phyloP scores from a whole-genome alignment of 2,329 filamentous ascomycete species.

The Cryphonectria parasitica region DNA sequence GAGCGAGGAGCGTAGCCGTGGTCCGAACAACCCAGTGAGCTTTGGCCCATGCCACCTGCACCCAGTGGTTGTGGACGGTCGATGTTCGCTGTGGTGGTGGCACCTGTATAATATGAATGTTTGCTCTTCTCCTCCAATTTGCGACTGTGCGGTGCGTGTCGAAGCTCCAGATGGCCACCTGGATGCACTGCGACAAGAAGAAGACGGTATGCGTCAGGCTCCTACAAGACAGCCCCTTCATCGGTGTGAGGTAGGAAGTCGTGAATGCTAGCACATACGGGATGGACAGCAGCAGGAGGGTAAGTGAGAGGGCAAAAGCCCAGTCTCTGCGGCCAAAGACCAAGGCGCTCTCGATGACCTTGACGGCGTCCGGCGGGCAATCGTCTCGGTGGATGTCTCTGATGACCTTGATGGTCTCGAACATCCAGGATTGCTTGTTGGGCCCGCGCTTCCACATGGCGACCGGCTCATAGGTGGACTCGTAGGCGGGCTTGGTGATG shows the following conservation, averaged over 20 bases:
- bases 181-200: neutral
- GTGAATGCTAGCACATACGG: constrained; percentile 8
- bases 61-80: neutral
- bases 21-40: neutral
- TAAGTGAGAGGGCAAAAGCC: neutral
- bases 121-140: neutral
- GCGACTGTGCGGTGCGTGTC: neutral
- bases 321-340: neutral
- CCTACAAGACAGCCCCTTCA: neutral
- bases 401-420: constrained; percentile 1
- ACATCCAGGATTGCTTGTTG: constrained; percentile 12
- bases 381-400: neutral
- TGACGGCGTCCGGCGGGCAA: neutral
- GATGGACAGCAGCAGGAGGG: neutral
- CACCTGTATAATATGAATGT: neutral
- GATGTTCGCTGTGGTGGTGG: neutral
- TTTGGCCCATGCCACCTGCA: neutral
- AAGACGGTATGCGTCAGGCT: constrained; percentile 12
- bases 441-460: constrained; percentile 7
- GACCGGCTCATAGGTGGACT: constrained; percentile 4
- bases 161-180: neutral
- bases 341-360: neutral
- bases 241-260: constrained; percentile 6
- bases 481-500: constrained; percentile 7
- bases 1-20: neutral